phyloP scores from a whole-genome alignment of 2,329 filamentous ascomycete genomes.

The Trichoderma oligosporum region DNA sequence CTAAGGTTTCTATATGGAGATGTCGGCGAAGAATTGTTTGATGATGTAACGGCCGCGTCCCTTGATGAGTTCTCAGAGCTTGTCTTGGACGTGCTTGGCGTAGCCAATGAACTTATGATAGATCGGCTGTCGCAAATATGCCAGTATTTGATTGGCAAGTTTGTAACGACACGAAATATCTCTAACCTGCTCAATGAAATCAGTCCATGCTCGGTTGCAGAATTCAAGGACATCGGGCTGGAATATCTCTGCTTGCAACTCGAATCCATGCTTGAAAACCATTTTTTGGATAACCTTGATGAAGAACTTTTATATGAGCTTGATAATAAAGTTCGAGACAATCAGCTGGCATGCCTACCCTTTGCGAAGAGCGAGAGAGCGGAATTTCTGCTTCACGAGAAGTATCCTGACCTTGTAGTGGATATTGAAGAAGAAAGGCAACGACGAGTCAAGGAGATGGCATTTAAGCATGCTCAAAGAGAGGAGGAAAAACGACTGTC shows the following conservation, averaged over 20 bases:
- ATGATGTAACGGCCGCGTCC: conserved; percentile 65
- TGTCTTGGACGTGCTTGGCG: conserved; percentile 84
- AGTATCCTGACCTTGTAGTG: conserved; percentile 58
- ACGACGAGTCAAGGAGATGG: conserved; percentile 71
- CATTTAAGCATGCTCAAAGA: conserved; percentile 58
- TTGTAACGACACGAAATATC: conserved; percentile 83
- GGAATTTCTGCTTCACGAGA: conserved; percentile 62
- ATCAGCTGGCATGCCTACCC: conserved; percentile 74
- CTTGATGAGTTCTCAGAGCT: conserved; percentile 83
- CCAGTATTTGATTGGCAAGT: conserved; percentile 76
- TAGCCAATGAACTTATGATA: conserved; percentile 93
- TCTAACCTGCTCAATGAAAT: conserved; percentile 81
- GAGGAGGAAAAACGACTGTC: conserved; percentile 63
- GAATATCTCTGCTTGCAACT: conserved; percentile 91
- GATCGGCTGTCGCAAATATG: conserved; percentile 87
- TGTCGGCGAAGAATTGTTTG: conserved; percentile 73
- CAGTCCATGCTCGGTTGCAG: conserved; percentile 73
- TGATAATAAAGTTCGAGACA: conserved; percentile 73
- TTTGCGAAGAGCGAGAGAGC: conserved; percentile 72
- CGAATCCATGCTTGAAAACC: conserved; percentile 88
- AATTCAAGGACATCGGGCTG: conserved; percentile 83
- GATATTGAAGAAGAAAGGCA: conserved; percentile 67
- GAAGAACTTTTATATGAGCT: conserved; percentile 77
- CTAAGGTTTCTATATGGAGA: conserved; percentile 82
- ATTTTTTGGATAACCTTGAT: conserved; percentile 80